Conservation (phyloP, 2,329 filamentous ascomycete species). For the Cladorrhinum sp. region DNA sequence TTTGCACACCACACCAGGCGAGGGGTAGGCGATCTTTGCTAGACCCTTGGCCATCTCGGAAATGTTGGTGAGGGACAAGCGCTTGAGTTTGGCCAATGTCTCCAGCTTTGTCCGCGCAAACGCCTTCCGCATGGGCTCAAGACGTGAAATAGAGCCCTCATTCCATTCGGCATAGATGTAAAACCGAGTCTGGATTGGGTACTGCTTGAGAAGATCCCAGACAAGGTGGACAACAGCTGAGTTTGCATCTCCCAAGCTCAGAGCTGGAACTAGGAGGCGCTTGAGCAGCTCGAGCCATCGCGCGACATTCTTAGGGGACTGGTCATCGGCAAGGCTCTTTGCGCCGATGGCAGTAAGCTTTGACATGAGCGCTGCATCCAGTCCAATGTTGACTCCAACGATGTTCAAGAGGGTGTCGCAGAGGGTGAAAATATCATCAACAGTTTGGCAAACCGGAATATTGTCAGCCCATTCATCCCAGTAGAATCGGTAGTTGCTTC, state of each 20-base stretch:
- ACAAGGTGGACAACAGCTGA: slow-evolving; percentile 81
- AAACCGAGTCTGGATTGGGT: slow-evolving; percentile 74
- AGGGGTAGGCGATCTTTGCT: slow-evolving; percentile 88
- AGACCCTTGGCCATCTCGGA: slow-evolving; percentile 81
- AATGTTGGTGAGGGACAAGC: slow-evolving; percentile 83
- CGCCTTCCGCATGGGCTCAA: slow-evolving; percentile 73
- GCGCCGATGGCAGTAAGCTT: slow-evolving; percentile 85
- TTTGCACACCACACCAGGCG: slow-evolving; percentile 86
- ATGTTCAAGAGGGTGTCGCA: slow-evolving; percentile 81
- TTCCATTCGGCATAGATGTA: slow-evolving; percentile 94
- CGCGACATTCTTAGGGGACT: slow-evolving; percentile 64
- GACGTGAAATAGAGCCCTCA: slow-evolving; percentile 69
- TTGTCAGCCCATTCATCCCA: slow-evolving; percentile 98
- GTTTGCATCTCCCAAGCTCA: slow-evolving; percentile 84
- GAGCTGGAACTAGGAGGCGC: slow-evolving; percentile 78
- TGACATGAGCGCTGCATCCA: slow-evolving; percentile 71
- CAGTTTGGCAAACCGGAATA: slow-evolving; percentile 81
- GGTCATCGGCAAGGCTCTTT: slow-evolving; percentile 68
- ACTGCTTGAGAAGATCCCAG: slow-evolving; percentile 77
- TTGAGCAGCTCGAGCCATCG: slow-evolving; percentile 86
- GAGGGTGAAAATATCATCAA: slow-evolving; percentile 87
- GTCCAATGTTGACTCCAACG: slow-evolving; percentile 85
- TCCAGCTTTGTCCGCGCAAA: slow-evolving; percentile 75
- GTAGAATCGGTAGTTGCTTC: slow-evolving; percentile 85
- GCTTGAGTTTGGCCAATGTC: slow-evolving; percentile 82